phyloP scores from a whole-genome alignment of 129 eudicot genomes.

The Pulicaria dysenterica region DNA sequence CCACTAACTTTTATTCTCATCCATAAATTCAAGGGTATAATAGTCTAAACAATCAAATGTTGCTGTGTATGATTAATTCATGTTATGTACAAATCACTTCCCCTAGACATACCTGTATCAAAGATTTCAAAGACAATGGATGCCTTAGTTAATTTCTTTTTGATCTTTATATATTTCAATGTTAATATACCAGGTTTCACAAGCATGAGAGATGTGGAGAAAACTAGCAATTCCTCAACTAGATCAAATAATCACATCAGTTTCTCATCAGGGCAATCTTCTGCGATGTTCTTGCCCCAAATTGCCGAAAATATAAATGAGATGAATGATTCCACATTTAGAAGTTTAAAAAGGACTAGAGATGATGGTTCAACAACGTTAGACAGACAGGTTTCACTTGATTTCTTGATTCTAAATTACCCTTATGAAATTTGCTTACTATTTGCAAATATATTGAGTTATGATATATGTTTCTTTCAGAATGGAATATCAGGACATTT shows the following conservation, averaged over 20 bases:
- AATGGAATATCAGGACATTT: conserved; percentile 47
- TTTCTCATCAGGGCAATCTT: conserved; percentile 50
- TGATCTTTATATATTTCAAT: too few species aligned
- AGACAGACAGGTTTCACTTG: conserved; percentile 54
- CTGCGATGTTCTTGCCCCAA: conserved; percentile 54
- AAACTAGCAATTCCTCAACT: conserved; percentile 34
- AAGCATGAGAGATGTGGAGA: conserved; percentile 47
- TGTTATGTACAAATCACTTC: too few species aligned
- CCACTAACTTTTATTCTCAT: too few species aligned
- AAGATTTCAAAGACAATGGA: too few species aligned
- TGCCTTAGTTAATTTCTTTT: too few species aligned
- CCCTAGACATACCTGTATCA: too few species aligned
- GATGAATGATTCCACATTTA: conserved; percentile 54
- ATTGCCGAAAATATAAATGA: conserved; percentile 45
- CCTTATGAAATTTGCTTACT: not conserved
- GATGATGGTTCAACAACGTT: conserved; percentile 50
- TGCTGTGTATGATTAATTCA: too few species aligned
- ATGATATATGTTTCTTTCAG: conserved; percentile 35
- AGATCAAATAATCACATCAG: conserved; percentile 44
- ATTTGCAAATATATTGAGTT: conserved; percentile 9
- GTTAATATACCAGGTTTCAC: conserved; percentile 52
- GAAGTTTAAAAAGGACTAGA: conserved; percentile 50
- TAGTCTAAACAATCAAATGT: too few species aligned
- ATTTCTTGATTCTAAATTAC: conserved; percentile 6
- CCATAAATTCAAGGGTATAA: too few species aligned